Conservation (phyloP, 768 basidiomycete genomes). For the Royoungia palumana region DNA sequence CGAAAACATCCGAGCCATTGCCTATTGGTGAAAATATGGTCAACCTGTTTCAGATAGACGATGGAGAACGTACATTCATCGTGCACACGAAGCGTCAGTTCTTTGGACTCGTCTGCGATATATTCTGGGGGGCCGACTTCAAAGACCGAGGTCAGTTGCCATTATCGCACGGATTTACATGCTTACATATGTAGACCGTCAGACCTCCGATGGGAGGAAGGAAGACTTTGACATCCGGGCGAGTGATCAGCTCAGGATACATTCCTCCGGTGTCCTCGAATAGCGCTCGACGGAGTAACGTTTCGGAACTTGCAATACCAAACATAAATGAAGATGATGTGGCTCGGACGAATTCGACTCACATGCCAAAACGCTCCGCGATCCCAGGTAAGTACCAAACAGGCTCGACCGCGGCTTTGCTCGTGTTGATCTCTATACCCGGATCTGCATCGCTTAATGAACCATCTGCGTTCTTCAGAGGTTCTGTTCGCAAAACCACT, state of each 20-base stretch:
- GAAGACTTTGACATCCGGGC: constrained; percentile 94
- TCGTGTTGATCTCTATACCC: constrained; percentile 85
- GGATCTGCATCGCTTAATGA: constrained; percentile 51
- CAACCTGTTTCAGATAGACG: neutral
- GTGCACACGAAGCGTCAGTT: constrained; percentile 85
- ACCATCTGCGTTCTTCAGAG: constrained; percentile 62
- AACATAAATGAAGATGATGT: neutral
- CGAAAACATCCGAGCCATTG: constrained; percentile 95
- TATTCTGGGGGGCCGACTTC: constrained; percentile 81
- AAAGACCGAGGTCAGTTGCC: constrained; percentile 1
- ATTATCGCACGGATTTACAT: constrained; percentile 13
- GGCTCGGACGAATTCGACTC: constrained; percentile 33
- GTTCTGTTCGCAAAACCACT: constrained; percentile 68
- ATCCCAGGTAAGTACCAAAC: constrained; percentile 96
- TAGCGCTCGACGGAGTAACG: constrained; percentile 78
- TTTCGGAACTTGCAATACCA: constrained; percentile 59
- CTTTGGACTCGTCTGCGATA: constrained; percentile 70
- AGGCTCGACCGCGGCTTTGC: constrained; percentile 94
- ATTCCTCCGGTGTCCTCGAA: constrained; percentile 97
- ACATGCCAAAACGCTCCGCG: constrained; percentile 93
- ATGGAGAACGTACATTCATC: constrained; percentile 74
- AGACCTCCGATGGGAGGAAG: constrained; percentile 90
- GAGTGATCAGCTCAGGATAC: constrained; percentile 94
- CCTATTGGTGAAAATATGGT: constrained; percentile 36
- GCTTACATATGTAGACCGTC: constrained; percentile 86